Evolutionary conservation across 768 basidiomycete genomes (phyloP).

Genomic region (Kondoa subrosea): DNA sequence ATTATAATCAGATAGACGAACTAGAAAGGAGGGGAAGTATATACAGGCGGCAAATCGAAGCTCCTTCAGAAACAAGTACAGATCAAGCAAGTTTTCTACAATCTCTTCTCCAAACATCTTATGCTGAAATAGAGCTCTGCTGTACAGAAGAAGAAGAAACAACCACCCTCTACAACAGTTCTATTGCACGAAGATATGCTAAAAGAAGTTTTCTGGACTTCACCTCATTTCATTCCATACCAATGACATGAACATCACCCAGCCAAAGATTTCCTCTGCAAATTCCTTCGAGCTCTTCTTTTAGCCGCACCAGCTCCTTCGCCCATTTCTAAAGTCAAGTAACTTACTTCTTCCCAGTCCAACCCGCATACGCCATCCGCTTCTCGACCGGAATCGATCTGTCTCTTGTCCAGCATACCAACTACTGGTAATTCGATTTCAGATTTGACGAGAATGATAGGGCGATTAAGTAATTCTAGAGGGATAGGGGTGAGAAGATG

Average conservation of each 20-base stretch:
- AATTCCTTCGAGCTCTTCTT: background rate
- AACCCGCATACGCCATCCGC: background rate
- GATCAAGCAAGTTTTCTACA: background rate
- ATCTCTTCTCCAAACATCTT: background rate
- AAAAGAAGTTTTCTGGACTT: constrained; percentile 25
- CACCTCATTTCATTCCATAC: background rate
- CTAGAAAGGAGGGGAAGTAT: constrained; percentile 73
- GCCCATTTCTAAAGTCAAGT: background rate
- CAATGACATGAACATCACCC: background rate
- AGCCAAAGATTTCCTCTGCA: background rate
- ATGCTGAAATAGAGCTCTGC: background rate
- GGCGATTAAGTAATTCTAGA: background rate
- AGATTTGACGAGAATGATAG: background rate
- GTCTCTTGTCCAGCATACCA: background rate
- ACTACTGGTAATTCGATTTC: background rate
- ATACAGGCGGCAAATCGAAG: constrained; percentile 48
- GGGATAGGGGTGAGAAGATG: background rate
- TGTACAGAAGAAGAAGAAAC: constrained; percentile 6
- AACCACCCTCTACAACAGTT: constrained; percentile 9
- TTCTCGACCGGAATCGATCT: background rate
- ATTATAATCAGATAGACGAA: constrained; percentile 61
- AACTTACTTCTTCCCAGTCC: background rate
- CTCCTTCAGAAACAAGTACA: background rate
- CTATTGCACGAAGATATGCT: constrained; percentile 28
- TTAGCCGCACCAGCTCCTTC: background rate